Evolutionary conservation across 768 basidiomycete genomes (phyloP), one percentile per base, ranked within the genome.

Genomic region (Auricularia sp.): DNA sequence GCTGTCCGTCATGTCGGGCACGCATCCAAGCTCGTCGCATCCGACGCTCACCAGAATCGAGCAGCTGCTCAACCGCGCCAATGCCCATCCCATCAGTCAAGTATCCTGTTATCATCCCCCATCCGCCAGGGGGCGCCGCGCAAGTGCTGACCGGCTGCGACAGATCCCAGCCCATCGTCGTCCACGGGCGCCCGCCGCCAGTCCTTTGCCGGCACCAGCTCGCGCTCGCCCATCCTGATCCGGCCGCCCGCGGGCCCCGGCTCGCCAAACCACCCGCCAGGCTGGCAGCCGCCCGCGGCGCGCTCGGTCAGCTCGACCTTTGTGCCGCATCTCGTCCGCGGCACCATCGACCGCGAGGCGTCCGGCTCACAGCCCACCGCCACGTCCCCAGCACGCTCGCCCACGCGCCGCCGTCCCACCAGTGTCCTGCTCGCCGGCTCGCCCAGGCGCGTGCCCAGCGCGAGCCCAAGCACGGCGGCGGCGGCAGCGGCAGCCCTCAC

Each of bases 41-140:
- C 47, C 47, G 21, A 6, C 14, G 47, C 47, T 51, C 47, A 18
- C 47, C 6, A 16, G 47, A 16, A 51, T 51, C 8, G 47, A 51
- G 21, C 8, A 13, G 21, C 18, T 51, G 18, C 47, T 51, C 47
- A 51, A 51, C 47, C 14, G 47, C 3, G 21, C 14, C 47, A 51
- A 21, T 6, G 21, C 21, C 47, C 47, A 16, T 16, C 47, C 14
- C 6, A 18, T 18, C 47, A 42, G 39, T 51, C 16, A 8, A 51
- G 47, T 18, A 21, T 16, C 47, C 14, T 18, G 47, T 51, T 21
- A 16, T 51, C 18, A 51, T 42, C 39, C 39, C 39, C 39, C 10
- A 51, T 18, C 90, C 59, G 91, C 92, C 66, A 89, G 86, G n/a
- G 77, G 92, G 45, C 87, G 88, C 21, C 82, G 85, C 36, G 29